phyloP scores from a whole-genome alignment of 2,329 filamentous ascomycete genomes.

The Fulvia fulva region DNA sequence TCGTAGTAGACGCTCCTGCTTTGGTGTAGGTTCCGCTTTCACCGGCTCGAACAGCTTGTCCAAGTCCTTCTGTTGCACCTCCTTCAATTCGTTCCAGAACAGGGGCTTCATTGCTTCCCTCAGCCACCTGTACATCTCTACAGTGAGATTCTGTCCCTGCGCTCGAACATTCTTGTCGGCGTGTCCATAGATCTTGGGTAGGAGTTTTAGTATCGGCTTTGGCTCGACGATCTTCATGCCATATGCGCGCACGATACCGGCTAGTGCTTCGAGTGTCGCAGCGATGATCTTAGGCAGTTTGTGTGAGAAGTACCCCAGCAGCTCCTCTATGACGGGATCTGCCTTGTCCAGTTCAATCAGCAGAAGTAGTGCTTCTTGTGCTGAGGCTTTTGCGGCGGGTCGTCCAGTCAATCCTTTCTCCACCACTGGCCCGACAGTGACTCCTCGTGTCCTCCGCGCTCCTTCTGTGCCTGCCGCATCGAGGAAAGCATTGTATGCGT shows the following conservation, averaged over 20 bases:
- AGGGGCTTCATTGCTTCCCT: slow-evolving; percentile 97
- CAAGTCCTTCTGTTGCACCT: slow-evolving; percentile 88
- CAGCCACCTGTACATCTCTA: slow-evolving; percentile 95
- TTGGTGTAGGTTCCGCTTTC: slow-evolving; percentile 79
- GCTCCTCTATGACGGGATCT: slow-evolving; percentile 81
- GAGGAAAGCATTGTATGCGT: slow-evolving; percentile 83
- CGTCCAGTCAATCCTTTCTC: slow-evolving; percentile 92
- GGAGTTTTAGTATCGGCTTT: slow-evolving; percentile 79
- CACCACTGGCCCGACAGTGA: slow-evolving; percentile 72
- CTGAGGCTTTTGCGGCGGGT: slow-evolving; percentile 80
- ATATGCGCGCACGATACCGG: slow-evolving; percentile 84
- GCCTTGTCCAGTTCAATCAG: slow-evolving; percentile 87
- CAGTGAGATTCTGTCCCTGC: slow-evolving; percentile 83
- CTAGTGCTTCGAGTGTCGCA: slow-evolving; percentile 70
- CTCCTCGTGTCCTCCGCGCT: slow-evolving; percentile 61
- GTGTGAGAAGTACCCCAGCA: slow-evolving; percentile 75
- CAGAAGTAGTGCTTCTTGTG: slow-evolving; percentile 79
- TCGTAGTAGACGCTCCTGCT: slow-evolving; percentile 82
- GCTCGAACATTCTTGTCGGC: slow-evolving; percentile 97
- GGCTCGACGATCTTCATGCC: slow-evolving; percentile 93
- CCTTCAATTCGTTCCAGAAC: slow-evolving; percentile 94
- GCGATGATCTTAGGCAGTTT: slow-evolving; percentile 89
- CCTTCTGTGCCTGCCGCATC: slow-evolving; percentile 83
- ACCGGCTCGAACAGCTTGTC: slow-evolving; percentile 92
- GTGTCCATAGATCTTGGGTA: slow-evolving; percentile 90